Evolutionary conservation across 805 yeast species (phyloP).

Genomic region (Cyberlindnera maclurae): DNA sequence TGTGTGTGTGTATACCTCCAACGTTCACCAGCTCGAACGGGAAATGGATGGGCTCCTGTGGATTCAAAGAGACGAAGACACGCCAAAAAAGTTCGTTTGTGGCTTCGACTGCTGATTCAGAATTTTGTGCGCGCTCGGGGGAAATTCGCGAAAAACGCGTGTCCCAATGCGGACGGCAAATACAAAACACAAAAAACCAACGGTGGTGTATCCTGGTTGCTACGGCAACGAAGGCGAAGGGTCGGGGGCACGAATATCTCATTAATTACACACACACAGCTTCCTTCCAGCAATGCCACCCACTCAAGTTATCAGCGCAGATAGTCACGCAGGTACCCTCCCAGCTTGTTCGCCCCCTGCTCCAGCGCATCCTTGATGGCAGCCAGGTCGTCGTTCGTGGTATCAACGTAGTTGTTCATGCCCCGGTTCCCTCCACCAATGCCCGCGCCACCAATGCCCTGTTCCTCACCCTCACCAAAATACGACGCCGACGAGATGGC

Average conservation of each 20-base stretch:
- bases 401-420: constrained; percentile 58
- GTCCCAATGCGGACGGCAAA: no score
- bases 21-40: no score
- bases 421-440: neutral
- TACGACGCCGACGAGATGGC: constrained; percentile 89
- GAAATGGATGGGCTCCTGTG: no score
- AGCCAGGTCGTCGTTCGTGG: constrained; percentile 84
- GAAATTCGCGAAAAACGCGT: no score
- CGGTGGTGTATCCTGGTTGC: no score
- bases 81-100: neutral
- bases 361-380: constrained; percentile 88
- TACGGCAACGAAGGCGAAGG: no score
- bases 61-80: neutral
- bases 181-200: no score
- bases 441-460: constrained; percentile 20
- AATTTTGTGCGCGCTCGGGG: no score
- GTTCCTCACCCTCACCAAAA: constrained; percentile 76
- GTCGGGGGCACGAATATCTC: no score
- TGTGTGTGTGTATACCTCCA: neutral
- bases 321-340: constrained; percentile 81
- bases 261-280: no score
- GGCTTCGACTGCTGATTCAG: no score
- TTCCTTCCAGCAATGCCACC: no score
- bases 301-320: constrained; percentile 45
- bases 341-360: constrained; percentile 86